Evolutionary conservation across 345 rosid genomes (phyloP), one percentile per base, ranked within the genome.

Genomic region (Excoecaria agallocha): DNA sequence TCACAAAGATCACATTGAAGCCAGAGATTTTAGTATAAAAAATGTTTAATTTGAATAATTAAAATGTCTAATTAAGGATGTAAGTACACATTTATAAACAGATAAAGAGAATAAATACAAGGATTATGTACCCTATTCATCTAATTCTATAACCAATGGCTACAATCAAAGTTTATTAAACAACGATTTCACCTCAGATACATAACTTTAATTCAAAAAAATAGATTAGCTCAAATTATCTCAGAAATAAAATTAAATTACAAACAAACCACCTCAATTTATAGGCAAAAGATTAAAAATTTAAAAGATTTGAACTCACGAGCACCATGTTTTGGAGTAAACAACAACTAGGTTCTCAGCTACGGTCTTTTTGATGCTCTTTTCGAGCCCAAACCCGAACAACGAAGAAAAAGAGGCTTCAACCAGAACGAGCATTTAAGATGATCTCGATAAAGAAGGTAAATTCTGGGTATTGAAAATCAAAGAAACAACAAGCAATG

Each of bases 291-390:
- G 0, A 1, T 43, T 6, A 22, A 35, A 71, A 57, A 52, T 16
- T 9, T 24, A 61, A 55, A 67, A 76, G 54, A 72, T 61, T 59
- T 59, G 70, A 77, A 92, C 98, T 69, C 83, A 94, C 98, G 97
- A 87, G 91, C 98, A 94, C 98, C 98, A 92, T 74, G 82, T 78
- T 80, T 93, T 95, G 75, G 99, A 95, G 86, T 95, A 95, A 73
- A 95, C 91, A 69, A 95, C 99, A 66, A 90, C 98, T 48, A 86
- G 84, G 74, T 91, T 93, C 49, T 91, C 91, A 69, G 66, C 71
- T 8, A 93, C 88, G 0, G 93, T 91, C 83, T 80, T 90, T 82
- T 83, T 91, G 37, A 95, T 83, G 58, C 72, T 84, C 59, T 88
- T 96, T 82, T 93, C 97, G 69, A 91, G 89, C 79, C 91, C 81